These are phyloP conservation scores for Paratinospora sagittata DNA, from an alignment of 164 flowering plant genomes.

Conservation along the genomic window DNA sequence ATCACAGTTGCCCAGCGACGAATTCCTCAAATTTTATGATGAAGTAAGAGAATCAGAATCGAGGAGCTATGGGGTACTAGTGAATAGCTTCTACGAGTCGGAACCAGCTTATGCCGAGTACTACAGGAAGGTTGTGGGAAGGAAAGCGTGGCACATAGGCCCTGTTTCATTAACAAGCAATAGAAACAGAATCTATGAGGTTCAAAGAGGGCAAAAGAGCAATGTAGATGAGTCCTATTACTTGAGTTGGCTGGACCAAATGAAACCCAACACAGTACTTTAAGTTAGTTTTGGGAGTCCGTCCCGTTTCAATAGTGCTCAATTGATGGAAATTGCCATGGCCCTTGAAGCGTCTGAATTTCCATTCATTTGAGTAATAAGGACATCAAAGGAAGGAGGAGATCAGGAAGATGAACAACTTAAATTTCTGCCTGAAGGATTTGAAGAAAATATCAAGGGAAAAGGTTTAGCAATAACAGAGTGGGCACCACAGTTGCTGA, in stretches of 20 bases:
- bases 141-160: constrained; percentile 41
- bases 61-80: constrained; percentile 32
- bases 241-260: constrained; percentile 21
- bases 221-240: constrained; percentile 5
- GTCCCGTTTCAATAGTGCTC: constrained; percentile 1
- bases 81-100: constrained; percentile 45
- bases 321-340: too few species aligned
- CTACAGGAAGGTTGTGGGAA: constrained; percentile 7
- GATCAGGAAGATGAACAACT: too few species aligned
- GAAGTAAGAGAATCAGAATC: constrained; percentile 17
- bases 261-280: constrained; percentile 15
- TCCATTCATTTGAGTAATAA: too few species aligned
- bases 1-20: constrained; percentile 4
- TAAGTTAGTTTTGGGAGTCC: constrained; percentile 22
- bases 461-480: too few species aligned
- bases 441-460: too few species aligned
- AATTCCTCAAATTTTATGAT: background rate
- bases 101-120: constrained; percentile 17
- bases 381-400: too few species aligned
- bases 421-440: too few species aligned
- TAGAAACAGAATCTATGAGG: constrained; percentile 11
- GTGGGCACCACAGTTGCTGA: too few species aligned
- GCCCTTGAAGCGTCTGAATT: too few species aligned
- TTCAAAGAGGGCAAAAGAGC: constrained; percentile 19
- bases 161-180: constrained; percentile 38